Evolutionary conservation across 2,329 filamentous ascomycete genomes (phyloP), one percentile per base, ranked within the genome.

Genomic region (Phyllosticta capitalensis): DNA sequence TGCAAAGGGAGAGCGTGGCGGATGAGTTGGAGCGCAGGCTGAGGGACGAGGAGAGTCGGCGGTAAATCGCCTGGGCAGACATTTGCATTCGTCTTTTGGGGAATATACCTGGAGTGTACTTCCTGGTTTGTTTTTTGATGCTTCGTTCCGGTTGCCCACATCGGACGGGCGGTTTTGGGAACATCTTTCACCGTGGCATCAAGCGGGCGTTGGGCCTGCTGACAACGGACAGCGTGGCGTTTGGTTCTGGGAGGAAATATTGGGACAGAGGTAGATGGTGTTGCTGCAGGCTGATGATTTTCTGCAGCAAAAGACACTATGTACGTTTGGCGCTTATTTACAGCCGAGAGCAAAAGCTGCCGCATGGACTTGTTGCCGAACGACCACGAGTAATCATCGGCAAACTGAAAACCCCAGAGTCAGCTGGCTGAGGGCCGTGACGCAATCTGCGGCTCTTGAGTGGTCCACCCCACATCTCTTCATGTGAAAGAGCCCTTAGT

Each of bases 1-100:
- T 89, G 26, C 92, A 96, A 73, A 85, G 90, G 69, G 84, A 89
- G 65, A 88, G 87, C 62, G 80, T 92, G 64, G 86, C 87, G 52
- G 82, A 88, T 62, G 89, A 89, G 65, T 79, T 89, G 51, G 88
- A 92, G 68, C 67, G 75, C 63, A 68, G 73, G 62, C 64, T 74
- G 61, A 68, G 72, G 61, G 63, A 65, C 19, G 59, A 63, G 17
- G 26, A 48, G 65, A 63, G 56, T 21, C 28, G 51, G 48, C 24
- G 24, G n/a, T 53, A 24, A 17, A 24, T 6, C 5, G 21, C n/a
- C 38, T 2, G 3, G 12, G 17, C 12, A 22, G 20, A 17, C 45
- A 38, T 21, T 21, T 30, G 10, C 21, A 30, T 38, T 14, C 22
- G 38, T 45, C 38, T 17, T 45, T 45, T 45, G 14, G 17, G 38